Conservation (phyloP, 1,284 basidiomycete genomes). For the Cerioporus squamosus region DNA sequence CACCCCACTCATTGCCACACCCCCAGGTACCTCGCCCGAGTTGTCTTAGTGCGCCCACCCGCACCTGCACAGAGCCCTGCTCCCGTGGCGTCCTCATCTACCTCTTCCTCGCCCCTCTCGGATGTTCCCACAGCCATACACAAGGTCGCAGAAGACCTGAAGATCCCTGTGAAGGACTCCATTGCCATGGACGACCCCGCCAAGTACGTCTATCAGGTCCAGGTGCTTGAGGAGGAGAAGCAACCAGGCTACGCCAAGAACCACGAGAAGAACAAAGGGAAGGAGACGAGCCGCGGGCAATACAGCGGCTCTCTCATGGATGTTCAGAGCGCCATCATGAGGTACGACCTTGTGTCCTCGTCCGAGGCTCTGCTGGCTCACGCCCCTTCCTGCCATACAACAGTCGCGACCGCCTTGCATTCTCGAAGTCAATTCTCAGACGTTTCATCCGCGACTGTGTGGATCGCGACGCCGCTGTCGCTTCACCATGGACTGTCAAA, state of each 20-base stretch:
- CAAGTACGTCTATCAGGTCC: slow-evolving; percentile 88
- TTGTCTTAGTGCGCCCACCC: slow-evolving; percentile 74
- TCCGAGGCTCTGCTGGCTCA: neutral
- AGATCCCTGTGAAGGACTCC: slow-evolving; percentile 73
- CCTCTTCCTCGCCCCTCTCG: slow-evolving; percentile 33
- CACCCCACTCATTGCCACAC: slow-evolving; percentile 23
- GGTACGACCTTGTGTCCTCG: slow-evolving; percentile 49
- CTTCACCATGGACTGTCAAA: slow-evolving; percentile 95
- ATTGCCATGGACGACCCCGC: slow-evolving; percentile 77
- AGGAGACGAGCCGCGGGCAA: slow-evolving; percentile 52
- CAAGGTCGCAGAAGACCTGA: slow-evolving; percentile 80
- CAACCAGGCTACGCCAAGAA: slow-evolving; percentile 64
- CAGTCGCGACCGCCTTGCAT: slow-evolving; percentile 92
- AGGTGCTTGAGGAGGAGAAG: slow-evolving; percentile 79
- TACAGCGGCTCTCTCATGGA: slow-evolving; percentile 79
- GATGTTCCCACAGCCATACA: slow-evolving; percentile 49
- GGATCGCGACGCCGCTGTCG: slow-evolving; percentile 87
- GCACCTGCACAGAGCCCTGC: slow-evolving; percentile 9
- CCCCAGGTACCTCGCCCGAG: slow-evolving; percentile 74
- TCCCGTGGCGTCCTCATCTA: slow-evolving; percentile 31
- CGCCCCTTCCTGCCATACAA: neutral
- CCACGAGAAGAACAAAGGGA: slow-evolving; percentile 47
- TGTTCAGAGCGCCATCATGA: slow-evolving; percentile 79
- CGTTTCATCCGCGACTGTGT: slow-evolving; percentile 96
- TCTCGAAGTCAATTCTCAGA: slow-evolving; percentile 95